A percentile compares a stretch with the other conserved stretches of the same genome.
Conservation (phyloP, 768 basidiomycete species). For the Sporobolomyces pararoseus region DNA sequence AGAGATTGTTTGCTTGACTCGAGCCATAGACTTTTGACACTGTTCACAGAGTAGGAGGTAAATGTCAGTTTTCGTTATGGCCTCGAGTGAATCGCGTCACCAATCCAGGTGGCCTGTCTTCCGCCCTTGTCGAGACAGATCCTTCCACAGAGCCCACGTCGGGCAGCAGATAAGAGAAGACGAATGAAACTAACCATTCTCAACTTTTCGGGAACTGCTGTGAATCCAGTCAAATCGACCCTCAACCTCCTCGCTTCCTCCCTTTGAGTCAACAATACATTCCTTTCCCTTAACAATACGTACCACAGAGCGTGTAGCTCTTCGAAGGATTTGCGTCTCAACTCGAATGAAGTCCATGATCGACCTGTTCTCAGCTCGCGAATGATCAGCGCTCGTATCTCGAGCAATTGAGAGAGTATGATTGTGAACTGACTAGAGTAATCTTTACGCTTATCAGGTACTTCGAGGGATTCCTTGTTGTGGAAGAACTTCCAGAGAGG, state of each 20-base stretch:
- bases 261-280: slow-evolving; percentile 79
- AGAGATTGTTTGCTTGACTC: slow-evolving; percentile 85
- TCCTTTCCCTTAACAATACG: slow-evolving; percentile 77
- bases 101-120: too few relatives aligned
- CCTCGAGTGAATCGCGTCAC: too few relatives aligned
- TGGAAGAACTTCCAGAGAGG: slow-evolving; percentile 47
- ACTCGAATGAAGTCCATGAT: slow-evolving; percentile 77
- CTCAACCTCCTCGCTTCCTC: slow-evolving; percentile 68
- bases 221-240: slow-evolving; percentile 45
- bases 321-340: slow-evolving; percentile 83
- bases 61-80: slow-evolving; percentile 4
- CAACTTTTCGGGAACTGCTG: slow-evolving; percentile 33
- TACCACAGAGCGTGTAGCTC: slow-evolving; percentile 97
- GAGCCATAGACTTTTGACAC: slow-evolving; percentile 94
- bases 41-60: slow-evolving; percentile 47
- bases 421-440: slow-evolving; percentile 21
- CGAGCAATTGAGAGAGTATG: background rate
- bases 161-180: background rate
- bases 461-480: slow-evolving; percentile 33
- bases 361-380: slow-evolving; percentile 63
- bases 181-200: slow-evolving; percentile 25
- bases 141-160: too few relatives aligned
- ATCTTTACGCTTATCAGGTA: slow-evolving; percentile 36
- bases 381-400: background rate
- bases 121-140: too few relatives aligned